Percentiles rank a stretch among this genome's conserved stretches.
Evolutionary conservation across 345 rosid genomes (phyloP).

Genomic region (Erysimum cheiranthoides): DNA sequence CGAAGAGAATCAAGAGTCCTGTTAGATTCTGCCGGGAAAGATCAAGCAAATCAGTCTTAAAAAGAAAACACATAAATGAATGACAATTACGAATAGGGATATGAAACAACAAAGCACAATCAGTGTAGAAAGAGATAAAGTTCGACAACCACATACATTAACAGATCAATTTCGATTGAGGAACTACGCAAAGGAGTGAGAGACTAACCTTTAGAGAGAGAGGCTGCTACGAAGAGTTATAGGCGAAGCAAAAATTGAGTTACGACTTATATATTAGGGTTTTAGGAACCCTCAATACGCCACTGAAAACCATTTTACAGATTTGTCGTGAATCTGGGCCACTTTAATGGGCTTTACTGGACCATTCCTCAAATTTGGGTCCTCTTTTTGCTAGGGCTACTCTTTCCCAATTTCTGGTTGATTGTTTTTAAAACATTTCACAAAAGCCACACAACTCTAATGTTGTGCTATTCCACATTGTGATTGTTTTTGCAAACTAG

Average conservation of each 20-base stretch:
- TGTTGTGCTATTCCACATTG: too few species aligned
- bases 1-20: background rate
- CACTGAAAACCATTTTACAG: background rate
- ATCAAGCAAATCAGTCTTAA: background rate
- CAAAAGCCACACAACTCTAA: too few species aligned
- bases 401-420: background rate
- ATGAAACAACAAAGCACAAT: background rate
- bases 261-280: constrained; percentile 38
- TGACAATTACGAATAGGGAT: background rate
- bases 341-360: constrained; percentile 14
- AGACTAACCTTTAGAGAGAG: constrained; percentile 32
- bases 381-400: background rate
- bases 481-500: too few species aligned
- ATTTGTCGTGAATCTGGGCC: background rate
- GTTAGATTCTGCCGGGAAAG: constrained; percentile 17
- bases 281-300: constrained; percentile 32
- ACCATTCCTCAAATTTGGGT: background rate
- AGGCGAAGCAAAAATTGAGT: background rate
- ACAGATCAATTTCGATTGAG: background rate
- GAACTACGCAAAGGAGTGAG: constrained; percentile 2
- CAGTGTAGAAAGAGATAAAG: background rate
- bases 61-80: background rate
- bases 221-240: constrained; percentile 25
- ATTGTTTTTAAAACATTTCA: too few species aligned
- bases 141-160: background rate